phyloP scores from a whole-genome alignment of 2,329 filamentous ascomycete genomes.

The Botrytis galanthina region DNA sequence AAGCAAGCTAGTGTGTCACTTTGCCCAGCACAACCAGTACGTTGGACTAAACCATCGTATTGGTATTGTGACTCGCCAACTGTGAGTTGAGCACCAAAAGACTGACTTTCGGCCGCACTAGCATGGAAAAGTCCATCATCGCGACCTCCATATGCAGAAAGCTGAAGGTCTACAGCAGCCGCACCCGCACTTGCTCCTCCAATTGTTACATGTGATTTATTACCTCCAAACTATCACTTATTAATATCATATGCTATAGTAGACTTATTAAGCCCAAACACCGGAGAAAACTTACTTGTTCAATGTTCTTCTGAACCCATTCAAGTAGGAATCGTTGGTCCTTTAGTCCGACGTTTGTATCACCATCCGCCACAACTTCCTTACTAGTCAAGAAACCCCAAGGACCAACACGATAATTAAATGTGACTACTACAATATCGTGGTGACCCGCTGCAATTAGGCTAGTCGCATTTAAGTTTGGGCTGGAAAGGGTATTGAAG shows the following conservation, averaged over 20 bases:
- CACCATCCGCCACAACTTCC: conserved; percentile 50
- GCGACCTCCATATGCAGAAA: conserved; percentile 54
- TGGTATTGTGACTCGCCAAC: conserved; percentile 50
- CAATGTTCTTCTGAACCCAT: conserved; percentile 68
- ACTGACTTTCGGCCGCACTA: conserved; percentile 51
- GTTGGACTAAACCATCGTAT: conserved; percentile 49
- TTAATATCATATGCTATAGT: conserved; percentile 11
- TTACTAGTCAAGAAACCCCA: conserved; percentile 68
- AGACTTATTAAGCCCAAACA: not conserved
- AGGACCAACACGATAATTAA: conserved; percentile 74
- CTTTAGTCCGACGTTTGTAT: conserved; percentile 65
- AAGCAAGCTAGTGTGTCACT: conserved; percentile 47
- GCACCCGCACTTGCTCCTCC: conserved; percentile 69
- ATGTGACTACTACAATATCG: conserved; percentile 65
- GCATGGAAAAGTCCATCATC: conserved; percentile 51
- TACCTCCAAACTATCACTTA: conserved; percentile 59
- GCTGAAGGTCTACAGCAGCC: conserved; percentile 61
- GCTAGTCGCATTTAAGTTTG: conserved; percentile 58
- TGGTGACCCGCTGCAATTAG: conserved; percentile 58
- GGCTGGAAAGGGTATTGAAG: conserved; percentile 50
- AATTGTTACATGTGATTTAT: conserved; percentile 65
- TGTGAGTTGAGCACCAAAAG: conserved; percentile 50
- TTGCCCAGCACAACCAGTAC: conserved; percentile 43
- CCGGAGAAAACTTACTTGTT: conserved; percentile 38
- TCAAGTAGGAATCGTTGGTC: conserved; percentile 68